A percentile compares a stretch with the other conserved stretches of the same genome.
Evolutionary conservation across 768 basidiomycete genomes (phyloP).

Genomic region (Psilocybe cubensis): DNA sequence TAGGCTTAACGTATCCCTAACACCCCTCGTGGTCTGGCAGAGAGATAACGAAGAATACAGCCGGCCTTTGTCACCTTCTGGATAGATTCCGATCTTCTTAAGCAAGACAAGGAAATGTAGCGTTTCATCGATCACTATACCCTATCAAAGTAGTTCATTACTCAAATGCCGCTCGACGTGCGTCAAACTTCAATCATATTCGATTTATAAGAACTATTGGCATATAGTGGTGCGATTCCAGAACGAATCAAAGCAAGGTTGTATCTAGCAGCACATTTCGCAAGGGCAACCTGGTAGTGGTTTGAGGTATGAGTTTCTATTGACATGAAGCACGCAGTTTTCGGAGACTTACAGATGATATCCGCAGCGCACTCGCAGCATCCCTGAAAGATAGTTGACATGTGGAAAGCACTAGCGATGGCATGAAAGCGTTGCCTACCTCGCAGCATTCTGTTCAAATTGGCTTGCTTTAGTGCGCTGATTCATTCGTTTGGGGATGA

Average conservation of each 20-base stretch:
- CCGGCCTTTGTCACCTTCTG: no score
- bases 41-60: no score
- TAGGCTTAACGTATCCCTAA: no score
- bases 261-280: constrained; percentile 71
- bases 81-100: no score
- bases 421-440: constrained; percentile 37
- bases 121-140: not conserved
- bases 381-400: constrained; percentile 38
- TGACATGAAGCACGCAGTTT: not conserved
- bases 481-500: constrained; percentile 2
- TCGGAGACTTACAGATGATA: constrained; percentile 61
- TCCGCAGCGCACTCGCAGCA: constrained; percentile 75
- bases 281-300: constrained; percentile 70
- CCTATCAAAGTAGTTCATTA: not conserved
- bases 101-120: no score
- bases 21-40: no score
- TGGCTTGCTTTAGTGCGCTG: not conserved
- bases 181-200: not conserved
- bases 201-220: not conserved
- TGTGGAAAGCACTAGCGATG: not conserved
- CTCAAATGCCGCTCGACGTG: no score
- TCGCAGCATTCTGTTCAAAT: constrained; percentile 66
- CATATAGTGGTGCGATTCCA: not conserved
- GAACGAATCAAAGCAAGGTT: not conserved
- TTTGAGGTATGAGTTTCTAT: not conserved